These are phyloP conservation scores for Beauveria sp. DNA, from an alignment of 2,329 filamentous ascomycete species.

Conservation along the genomic window DNA sequence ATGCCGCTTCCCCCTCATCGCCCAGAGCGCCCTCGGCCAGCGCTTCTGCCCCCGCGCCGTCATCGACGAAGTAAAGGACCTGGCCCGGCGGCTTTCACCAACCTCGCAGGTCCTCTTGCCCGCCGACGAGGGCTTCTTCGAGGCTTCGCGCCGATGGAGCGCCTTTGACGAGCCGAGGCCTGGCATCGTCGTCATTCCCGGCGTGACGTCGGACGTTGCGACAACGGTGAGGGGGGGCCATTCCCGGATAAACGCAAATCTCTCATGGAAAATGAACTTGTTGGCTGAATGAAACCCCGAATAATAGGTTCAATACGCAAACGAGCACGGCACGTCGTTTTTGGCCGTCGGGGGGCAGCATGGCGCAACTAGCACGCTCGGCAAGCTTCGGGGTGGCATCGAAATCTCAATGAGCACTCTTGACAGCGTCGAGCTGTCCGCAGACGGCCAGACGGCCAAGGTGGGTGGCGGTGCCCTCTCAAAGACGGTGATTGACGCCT, in stretches of 20 bases:
- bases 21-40: background rate
- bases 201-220: background rate
- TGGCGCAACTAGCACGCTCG: constrained; percentile 41
- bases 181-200: background rate
- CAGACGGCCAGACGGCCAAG: constrained; percentile 36
- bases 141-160: constrained; percentile 3
- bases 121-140: background rate
- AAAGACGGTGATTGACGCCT: constrained; percentile 36
- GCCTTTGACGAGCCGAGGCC: background rate
- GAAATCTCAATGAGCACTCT: constrained; percentile 40
- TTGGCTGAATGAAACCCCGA: background rate
- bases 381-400: constrained; percentile 40
- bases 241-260: too few relatives aligned
- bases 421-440: constrained; percentile 31
- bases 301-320: constrained; percentile 33
- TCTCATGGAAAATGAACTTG: too few relatives aligned
- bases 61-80: background rate
- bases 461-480: constrained; percentile 40
- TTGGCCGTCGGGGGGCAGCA: constrained; percentile 46
- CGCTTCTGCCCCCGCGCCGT: background rate
- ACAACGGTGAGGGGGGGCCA: background rate
- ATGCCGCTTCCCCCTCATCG: background rate
- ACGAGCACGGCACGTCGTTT: constrained; percentile 38
- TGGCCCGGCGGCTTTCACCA: background rate
- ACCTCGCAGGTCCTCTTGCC: background rate